Base-by-base conservation (phyloP, 2,329 filamentous ascomycete species). In the Ophiocordyceps camponoti-saundersi region DNA sequence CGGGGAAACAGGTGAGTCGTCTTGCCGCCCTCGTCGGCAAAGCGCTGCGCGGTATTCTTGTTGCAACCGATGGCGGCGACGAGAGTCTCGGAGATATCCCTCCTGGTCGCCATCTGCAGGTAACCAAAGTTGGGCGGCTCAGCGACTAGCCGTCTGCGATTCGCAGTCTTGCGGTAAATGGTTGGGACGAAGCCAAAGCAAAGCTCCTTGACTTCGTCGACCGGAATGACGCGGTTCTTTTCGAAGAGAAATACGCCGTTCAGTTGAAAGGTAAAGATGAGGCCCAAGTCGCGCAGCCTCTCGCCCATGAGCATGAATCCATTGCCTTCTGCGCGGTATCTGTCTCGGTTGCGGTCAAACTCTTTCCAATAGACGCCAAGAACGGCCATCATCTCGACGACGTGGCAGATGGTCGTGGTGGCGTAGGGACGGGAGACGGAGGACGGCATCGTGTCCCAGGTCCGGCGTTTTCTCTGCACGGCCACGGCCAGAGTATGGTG, bases 331-430 rank as follows among this genome's bases (percentile, higher is more conserved):
- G 67, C 73, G n/a, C 68, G 68, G 45, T 76, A 71, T 18, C 67
- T 67, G 51, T 75, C 70, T 13, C 59, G 59, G 10, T 59, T 66
- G 32, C 71, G 64, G 52, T 77, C 70, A 51, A 78, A 78, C 47
- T 73, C 70, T 50, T 71, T 73, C 75, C 75, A 79, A 57, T 79
- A 68, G 8, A 79, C 64, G 8, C 75, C 72, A 16, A 77, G 59
- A 48, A 71, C 68, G 5, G 70, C 70, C 23, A 71, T 64, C 49
- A 76, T 69, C 60, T 76, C 73, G 29, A 77, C 58, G 3, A 75
- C 56, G 51, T 76, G 73, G 47, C 68, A 73, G 49, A 76, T 71
- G n/a, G 72, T 71, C 0, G 68, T 74, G 0, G 69, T 75, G 3
- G 70, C 71, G 45, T 72, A 75, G 0, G 71, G 71, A 34, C 69